Evolutionary conservation across 176 grass and related monocot species (phyloP), one percentile per base, ranked within the genome.

Genomic region (Musa troglodytarum): DNA sequence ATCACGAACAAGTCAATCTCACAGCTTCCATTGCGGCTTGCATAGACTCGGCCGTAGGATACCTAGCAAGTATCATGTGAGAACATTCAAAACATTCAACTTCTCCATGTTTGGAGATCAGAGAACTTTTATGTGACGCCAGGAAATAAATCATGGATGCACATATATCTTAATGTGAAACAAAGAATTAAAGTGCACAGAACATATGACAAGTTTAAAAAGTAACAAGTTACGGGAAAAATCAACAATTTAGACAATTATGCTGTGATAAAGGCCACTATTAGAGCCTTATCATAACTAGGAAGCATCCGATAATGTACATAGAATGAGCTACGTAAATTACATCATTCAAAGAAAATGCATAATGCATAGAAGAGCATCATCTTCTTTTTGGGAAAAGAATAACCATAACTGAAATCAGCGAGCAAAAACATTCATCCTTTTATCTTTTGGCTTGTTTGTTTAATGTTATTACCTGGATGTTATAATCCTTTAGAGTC

Each of bases 401-500:
- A 58, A 12, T 19, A 17, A 12, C 17, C 15, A 15, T 17, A 58
- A 15, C 55, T 58, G 55, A 11, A 12, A 19, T 58, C 55, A 62
- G 6, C 34, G 0, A 43, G 3, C 34, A 6, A 43, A 34, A 43
- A 43, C 34, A 43, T 43, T 43, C 34, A 6, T 43, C 34, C 34
- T 43, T 43, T 43, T 43, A 43, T 43, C 34, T 43, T 43, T 43
- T 43, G 34, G 34, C 34, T 43, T 43, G 34, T 4, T 43, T 43
- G 34, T 43, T 43, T 43, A 43, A 43, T 43, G 4, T 43, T 43
- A 43, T 74, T 89, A 96, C 92, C 92, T 96, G 92, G 72, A 92
- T 96, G 77, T 83, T 87, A 76, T 82, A 87, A 82, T 96, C 92
- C 78, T 96, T 92, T 3, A 96, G 67, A 17, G 88, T 96, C 61